These are phyloP conservation scores for Pyrenula massariospora DNA, from an alignment of 495 filamentous ascomycete genomes.

Conservation along the genomic window DNA sequence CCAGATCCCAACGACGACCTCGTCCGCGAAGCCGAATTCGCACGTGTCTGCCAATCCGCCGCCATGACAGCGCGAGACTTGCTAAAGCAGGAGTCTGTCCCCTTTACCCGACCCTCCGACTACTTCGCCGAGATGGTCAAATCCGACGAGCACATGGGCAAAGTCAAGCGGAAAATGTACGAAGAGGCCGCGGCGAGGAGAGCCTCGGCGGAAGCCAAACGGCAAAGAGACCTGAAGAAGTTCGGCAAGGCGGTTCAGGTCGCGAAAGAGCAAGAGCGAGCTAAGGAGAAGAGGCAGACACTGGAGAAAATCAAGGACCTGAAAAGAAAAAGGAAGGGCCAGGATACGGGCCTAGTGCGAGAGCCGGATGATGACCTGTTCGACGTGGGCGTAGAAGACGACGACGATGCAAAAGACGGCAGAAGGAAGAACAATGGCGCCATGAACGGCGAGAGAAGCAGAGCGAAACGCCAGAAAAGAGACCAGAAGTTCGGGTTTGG, in stretches of 20 bases:
- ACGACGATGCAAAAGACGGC: slow-evolving; percentile 35
- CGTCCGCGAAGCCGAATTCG: slow-evolving; percentile 84
- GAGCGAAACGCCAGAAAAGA: slow-evolving; percentile 77
- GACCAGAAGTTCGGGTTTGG: slow-evolving; percentile 88
- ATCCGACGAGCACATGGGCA: slow-evolving; percentile 94
- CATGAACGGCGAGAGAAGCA: slow-evolving; percentile 27
- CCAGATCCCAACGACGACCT: slow-evolving; percentile 77
- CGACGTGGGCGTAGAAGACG: slow-evolving; percentile 83
- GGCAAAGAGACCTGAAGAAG: slow-evolving; percentile 92
- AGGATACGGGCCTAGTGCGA: slow-evolving; percentile 48
- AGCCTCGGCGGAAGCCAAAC: slow-evolving; percentile 79
- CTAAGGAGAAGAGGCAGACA: slow-evolving; percentile 79
- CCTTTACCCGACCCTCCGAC: slow-evolving; percentile 79
- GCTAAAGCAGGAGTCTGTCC: slow-evolving; percentile 69
- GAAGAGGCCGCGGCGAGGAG: slow-evolving; percentile 89
- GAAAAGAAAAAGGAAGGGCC: slow-evolving; percentile 86
- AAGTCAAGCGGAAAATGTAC: slow-evolving; percentile 84
- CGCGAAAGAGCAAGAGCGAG: slow-evolving; percentile 85
- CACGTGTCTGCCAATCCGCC: slow-evolving; percentile 76
- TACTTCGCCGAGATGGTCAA: slow-evolving; percentile 99
- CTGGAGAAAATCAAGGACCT: slow-evolving; percentile 86
- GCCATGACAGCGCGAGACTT: slow-evolving; percentile 55
- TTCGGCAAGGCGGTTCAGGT: slow-evolving; percentile 98
- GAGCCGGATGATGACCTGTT: slow-evolving; percentile 71
- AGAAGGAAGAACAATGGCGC: slow-evolving; percentile 17